phyloP scores from a whole-genome alignment of 1,284 basidiomycete genomes.

The Trichosporon sp. region DNA sequence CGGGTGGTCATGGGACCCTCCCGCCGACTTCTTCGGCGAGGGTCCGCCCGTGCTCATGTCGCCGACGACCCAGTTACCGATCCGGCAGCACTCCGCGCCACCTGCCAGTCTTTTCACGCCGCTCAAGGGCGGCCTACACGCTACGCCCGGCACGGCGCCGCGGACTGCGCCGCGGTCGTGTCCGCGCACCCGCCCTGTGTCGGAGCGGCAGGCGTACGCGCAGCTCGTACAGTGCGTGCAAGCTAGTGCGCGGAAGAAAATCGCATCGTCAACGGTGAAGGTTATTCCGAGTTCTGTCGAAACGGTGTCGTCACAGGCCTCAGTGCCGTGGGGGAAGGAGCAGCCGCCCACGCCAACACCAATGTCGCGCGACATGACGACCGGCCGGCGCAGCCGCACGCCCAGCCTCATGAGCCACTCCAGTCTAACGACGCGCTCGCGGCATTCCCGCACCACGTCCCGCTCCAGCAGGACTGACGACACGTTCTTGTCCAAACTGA shows the following conservation, averaged over 20 bases:
- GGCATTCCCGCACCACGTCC: slow-evolving; percentile 5
- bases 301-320: slow-evolving; percentile 23
- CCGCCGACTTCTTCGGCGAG: slow-evolving; percentile 32
- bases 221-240: slow-evolving; percentile 35
- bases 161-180: slow-evolving; percentile 32
- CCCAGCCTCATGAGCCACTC: slow-evolving; percentile 17
- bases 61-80: not conserved
- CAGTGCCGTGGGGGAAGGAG: slow-evolving; percentile 27
- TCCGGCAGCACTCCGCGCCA: slow-evolving; percentile 23
- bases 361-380: slow-evolving; percentile 29
- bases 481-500: slow-evolving; percentile 27
- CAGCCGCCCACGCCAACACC: slow-evolving; percentile 35
- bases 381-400: not conserved
- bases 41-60: slow-evolving; percentile 20
- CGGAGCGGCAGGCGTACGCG: slow-evolving; percentile 34
- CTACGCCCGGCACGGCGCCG: slow-evolving; percentile 26
- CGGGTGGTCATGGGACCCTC: slow-evolving; percentile 39
- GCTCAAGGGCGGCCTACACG: not conserved
- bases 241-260: slow-evolving; percentile 34
- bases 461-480: slow-evolving; percentile 21
- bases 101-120: slow-evolving; percentile 29
- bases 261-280: slow-evolving; percentile 19
- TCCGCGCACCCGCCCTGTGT: slow-evolving; percentile 32
- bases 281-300: slow-evolving; percentile 24
- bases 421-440: not conserved